These are phyloP conservation scores for Spizellomyces sp. DNA, from an alignment of 192 early-diverging fungal species.

Conservation along the genomic window DNA sequence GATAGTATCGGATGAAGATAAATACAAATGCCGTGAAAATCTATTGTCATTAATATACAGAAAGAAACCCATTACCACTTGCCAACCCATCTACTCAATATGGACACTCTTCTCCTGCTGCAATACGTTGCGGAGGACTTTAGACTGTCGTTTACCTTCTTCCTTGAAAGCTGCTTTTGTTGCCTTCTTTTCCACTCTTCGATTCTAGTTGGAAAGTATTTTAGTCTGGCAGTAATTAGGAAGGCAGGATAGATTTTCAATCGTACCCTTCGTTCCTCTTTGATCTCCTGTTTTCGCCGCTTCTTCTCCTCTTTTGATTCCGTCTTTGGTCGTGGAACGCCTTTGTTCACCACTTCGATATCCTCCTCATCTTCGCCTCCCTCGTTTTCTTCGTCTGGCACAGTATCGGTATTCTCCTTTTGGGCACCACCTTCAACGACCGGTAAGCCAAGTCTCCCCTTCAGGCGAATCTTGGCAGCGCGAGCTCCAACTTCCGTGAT, in stretches of 20 bases:
- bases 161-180: conserved; percentile 77
- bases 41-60: too few relatives aligned
- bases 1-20: too few relatives aligned
- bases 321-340: conserved; percentile 69
- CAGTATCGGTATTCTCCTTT: conserved; percentile 31
- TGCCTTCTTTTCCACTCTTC: conserved; percentile 76
- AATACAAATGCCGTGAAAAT: too few relatives aligned
- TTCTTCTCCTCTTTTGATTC: conserved; percentile 95
- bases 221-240: too few relatives aligned
- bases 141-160: conserved; percentile 65
- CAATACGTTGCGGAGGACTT: conserved; percentile 56
- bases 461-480: conserved; percentile 31
- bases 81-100: too few relatives aligned
- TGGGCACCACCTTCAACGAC: conserved; percentile 57
- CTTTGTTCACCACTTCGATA: conserved; percentile 60
- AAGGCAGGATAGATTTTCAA: too few relatives aligned
- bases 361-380: background rate
- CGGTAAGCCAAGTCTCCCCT: conserved; percentile 53
- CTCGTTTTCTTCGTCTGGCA: conserved; percentile 32
- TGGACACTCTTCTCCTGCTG: conserved; percentile 38
- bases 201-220: conserved; percentile 48
- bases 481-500: conserved; percentile 68
- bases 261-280: conserved; percentile 76
- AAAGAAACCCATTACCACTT: too few relatives aligned
- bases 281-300: conserved; percentile 80